Evolutionary conservation across 176 grass and related monocot genomes (phyloP).

Genomic region (Leersia perrieri): DNA sequence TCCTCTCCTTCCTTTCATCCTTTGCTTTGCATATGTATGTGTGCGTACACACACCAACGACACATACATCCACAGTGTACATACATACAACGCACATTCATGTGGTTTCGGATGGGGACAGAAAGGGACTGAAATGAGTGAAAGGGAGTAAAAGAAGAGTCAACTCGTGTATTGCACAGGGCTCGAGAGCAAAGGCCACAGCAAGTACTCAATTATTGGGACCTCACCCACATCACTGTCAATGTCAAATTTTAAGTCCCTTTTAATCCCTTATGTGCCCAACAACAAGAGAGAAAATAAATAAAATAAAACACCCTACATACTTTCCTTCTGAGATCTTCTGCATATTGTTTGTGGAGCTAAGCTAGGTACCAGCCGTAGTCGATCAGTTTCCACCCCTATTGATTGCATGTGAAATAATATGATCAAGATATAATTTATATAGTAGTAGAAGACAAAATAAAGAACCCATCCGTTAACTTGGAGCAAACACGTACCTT

Average conservation of each 20-base stretch:
- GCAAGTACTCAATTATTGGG: slow-evolving; percentile 72
- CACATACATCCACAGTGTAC: not conserved
- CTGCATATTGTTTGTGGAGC: not conserved
- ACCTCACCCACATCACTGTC: slow-evolving; percentile 53
- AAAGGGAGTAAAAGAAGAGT: slow-evolving; percentile 80
- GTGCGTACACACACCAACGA: not conserved
- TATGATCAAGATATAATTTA: not conserved
- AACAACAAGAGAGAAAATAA: not conserved
- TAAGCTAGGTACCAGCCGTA: not conserved
- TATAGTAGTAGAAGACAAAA: not conserved
- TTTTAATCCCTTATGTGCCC: slow-evolving; percentile 41
- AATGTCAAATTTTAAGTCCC: slow-evolving; percentile 45
- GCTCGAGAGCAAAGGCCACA: slow-evolving; percentile 72
- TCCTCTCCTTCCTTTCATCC: slow-evolving; percentile 15
- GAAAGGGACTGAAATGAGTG: slow-evolving; percentile 83
- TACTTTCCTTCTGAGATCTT: not conserved
- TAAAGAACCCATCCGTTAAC: not conserved
- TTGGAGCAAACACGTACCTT: not conserved
- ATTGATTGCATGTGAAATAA: not conserved
- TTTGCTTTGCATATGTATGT: not conserved
- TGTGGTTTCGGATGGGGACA: slow-evolving; percentile 67
- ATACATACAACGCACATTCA: slow-evolving; percentile 44
- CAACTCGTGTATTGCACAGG: slow-evolving; percentile 90
- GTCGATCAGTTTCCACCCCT: not conserved
- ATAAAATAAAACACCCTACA: not conserved